Percentiles rank a stretch among this genome's conserved stretches.
phyloP scores from a whole-genome alignment of 2,329 filamentous ascomycete species.

The Pyrenochaeta sp. region DNA sequence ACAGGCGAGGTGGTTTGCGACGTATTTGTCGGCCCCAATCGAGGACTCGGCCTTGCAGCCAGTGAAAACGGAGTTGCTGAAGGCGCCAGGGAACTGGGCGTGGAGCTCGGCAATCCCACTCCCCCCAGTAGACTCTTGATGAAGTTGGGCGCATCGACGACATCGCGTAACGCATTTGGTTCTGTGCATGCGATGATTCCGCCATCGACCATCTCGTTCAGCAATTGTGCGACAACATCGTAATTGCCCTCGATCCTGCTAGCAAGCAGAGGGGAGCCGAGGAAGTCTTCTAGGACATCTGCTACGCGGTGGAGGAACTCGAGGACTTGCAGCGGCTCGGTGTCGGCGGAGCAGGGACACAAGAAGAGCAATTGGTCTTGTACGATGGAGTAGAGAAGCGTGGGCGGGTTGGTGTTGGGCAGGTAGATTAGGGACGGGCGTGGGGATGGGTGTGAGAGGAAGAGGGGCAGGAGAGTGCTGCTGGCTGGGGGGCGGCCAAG shows the following conservation, averaged over 20 bases:
- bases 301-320: constrained; percentile 94
- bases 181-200: constrained; percentile 91
- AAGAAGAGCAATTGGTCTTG: constrained; percentile 89
- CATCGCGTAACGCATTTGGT: constrained; percentile 87
- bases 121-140: constrained; percentile 88
- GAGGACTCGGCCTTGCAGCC: constrained; percentile 31
- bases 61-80: constrained; percentile 42
- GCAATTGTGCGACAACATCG: constrained; percentile 90
- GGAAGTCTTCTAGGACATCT: constrained; percentile 92
- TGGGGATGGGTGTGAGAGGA: constrained; percentile 81
- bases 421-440: constrained; percentile 89
- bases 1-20: constrained; percentile 62
- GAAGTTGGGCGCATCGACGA: constrained; percentile 90
- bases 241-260: constrained; percentile 89
- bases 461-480: constrained; percentile 80
- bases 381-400: constrained; percentile 85
- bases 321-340: constrained; percentile 86
- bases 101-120: constrained; percentile 75
- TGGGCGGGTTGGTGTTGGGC: constrained; percentile 81
- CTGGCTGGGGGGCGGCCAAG: constrained; percentile 81
- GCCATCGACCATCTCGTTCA: constrained; percentile 96
- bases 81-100: constrained; percentile 40
- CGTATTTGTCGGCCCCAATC: constrained; percentile 30
- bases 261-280: constrained; percentile 85
- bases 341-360: constrained; percentile 83